These are phyloP conservation scores for Sugiyamaella xylanicola DNA, from an alignment of 1,139 yeast species.

Conservation along the genomic window DNA sequence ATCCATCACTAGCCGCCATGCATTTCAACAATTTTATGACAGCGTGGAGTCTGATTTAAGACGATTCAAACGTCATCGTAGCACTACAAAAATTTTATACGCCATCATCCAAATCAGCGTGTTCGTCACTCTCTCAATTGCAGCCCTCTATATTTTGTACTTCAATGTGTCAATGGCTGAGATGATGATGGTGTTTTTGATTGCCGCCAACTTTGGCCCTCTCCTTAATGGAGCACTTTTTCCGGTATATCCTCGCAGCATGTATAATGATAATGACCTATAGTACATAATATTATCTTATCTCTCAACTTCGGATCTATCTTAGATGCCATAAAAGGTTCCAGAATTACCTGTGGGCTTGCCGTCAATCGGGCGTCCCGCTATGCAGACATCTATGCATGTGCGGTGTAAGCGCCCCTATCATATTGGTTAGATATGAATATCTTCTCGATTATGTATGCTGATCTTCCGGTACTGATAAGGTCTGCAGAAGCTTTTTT, in stretches of 20 bases:
- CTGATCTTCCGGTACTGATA: conserved; percentile 2
- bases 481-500: too few species aligned
- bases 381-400: not conserved
- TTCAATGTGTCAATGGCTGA: conserved; percentile 15
- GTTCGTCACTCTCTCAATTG: not conserved
- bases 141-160: not conserved
- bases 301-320: not conserved
- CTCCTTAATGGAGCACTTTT: conserved; percentile 1
- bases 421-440: conserved; percentile 1
- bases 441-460: not conserved
- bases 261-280: not conserved
- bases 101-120: not conserved
- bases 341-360: not conserved
- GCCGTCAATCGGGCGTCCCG: not conserved
- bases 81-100: not conserved
- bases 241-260: not conserved
- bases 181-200: conserved; percentile 7
- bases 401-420: conserved; percentile 11
- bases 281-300: not conserved
- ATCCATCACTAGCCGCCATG: conserved; percentile 1
- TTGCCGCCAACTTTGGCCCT: not conserved
- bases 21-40: conserved; percentile 16
- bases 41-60: conserved; percentile 16
- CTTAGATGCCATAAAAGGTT: not conserved
- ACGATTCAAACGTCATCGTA: conserved; percentile 3